Evolutionary conservation across 345 rosid species (phyloP), one percentile per base, ranked within the genome.

Genomic region (Sisymbrium altissimum): DNA sequence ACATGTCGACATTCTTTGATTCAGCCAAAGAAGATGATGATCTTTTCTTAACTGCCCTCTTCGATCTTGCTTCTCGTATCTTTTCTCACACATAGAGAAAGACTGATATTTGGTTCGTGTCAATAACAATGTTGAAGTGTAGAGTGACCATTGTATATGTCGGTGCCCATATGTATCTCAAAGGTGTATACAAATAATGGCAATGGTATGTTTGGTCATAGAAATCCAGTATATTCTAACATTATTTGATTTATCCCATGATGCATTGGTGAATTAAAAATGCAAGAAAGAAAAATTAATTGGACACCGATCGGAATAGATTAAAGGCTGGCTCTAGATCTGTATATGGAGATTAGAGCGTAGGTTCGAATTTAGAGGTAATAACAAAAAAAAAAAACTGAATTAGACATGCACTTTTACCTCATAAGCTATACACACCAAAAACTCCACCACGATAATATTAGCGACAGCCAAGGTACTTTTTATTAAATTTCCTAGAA

Each of bases 101-200:
- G 48, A 50, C 9, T 46, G 59, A 56, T 17, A 7, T 56, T 29
- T 53, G 57, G 10, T 25, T 53, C 10, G 33, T 52, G 57, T 52
- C 57, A 13, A 52, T 25, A 12, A 52, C 57, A 52, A 52, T 25
- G 33, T 52, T 12, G 57, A 25, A 52, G 33, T 52, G 57, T 23
- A 23, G 97, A 95, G 86, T 90, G 99, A 74, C 99, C 96, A 25
- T 90, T 97, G 76, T 90, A 90, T 80, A 92, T 88, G 76, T 95
- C 90, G 11, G 99, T 95, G 84, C 90, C 99, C 97, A 95, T n/a
- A n/a, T n/a, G n/a, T n/a, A n/a, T 95, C 80, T 92, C 97, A 72
- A 92, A 97, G 64, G 90, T 87, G 97, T 90, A 81, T 68, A 43
- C 41, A 61, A 27, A 41, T 32, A 44, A 19, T 25, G 38, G 59